Evolutionary conservation across 2,329 filamentous ascomycete genomes (phyloP), one percentile per base, ranked within the genome.

Genomic region (Fusarium irregulare): DNA sequence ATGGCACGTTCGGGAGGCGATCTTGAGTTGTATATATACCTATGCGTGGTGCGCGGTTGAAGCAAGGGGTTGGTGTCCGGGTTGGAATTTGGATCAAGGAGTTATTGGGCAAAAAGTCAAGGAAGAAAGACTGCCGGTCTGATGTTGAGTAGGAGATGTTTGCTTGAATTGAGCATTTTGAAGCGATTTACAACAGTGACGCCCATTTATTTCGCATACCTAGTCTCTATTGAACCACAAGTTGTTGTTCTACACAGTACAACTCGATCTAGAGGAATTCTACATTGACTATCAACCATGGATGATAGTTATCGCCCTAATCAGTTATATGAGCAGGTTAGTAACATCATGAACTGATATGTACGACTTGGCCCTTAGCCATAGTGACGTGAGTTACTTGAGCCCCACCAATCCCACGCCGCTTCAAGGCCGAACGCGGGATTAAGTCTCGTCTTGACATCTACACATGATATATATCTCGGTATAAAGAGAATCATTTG

Each of bases 1-100:
- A 71, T 27, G 32, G 59, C 48, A 65, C 28, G 48, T 56, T 48
- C n/a, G 42, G 48, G 47, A 53, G 51, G 53, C 41, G 44, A 16
- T 44, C 54, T 63, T 45, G 58, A 71, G 60, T 61, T 71, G 51
- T 65, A 53, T 64, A 71, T 61, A 55, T 40, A 71, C 57, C 53
- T 40, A 59, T 32, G n/a, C 57, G 59, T 57, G 55, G 34, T 41
- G 54, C 54, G 50, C 45, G 59, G 59, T n/a, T 20, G 53, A 32
- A 54, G 42, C 64, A 50, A 45, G 48, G 51, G 21, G 18, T 41
- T 41, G 59, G 48, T 64, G 59, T 57, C 64, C 30, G 34, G 50
- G 40, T 41, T 57, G 42, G 32, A 53, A 37, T 61, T 50, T 51
- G 50, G 59, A 64, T 68, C 42, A 70, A 40, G 68, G 68, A 68